Evolutionary conservation across 148 eudicot species (phyloP), one percentile per base, ranked within the genome.

Genomic region (Cornus suecica): DNA sequence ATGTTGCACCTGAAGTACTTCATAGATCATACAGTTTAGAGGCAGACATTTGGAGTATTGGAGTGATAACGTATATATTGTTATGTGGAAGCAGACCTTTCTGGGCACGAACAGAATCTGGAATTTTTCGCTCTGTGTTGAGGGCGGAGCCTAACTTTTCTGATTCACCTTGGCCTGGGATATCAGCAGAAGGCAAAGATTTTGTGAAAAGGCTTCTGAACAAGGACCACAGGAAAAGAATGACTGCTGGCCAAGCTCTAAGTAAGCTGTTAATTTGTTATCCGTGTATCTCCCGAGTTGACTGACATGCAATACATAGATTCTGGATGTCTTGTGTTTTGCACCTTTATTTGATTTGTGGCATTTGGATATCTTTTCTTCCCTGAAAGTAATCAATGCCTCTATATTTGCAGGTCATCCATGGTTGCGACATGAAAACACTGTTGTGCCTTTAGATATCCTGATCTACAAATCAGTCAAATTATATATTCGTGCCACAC

Each of bases 1-100:
- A 95, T 84, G 99, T 95, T 74, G 97, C 99, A 63, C 99, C 99
- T 34, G 99, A 95, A 88, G 97, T 95, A 71, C 92, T 95, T 58
- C 99, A 93, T 80, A 87, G 97, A 83, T 93, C 99, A 74, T 95
- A 95, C 83, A 91, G 88, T 74, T 73, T 83, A 56, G 99, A 95
- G 83, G 97, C 90, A 28, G 99, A 95, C 84, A 84, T 95, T 63
- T 95, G 99, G 99, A 95, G 99, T 81, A 83, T 91, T 66, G 99
- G 99, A 65, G 98, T 95, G 74, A 95, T 95, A 75, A 87, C 98
- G 56, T 95, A 95, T 84, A 93, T 95, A 63, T 83, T 95, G 80
- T 80, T 95, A 77, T 95, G 99, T 81, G 99, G 99, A 82, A 95
- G 99, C 85, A 78, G 99, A 58, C 99, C 99, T 32, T 95, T 93